These are phyloP conservation scores for Lipomyces oligophaga DNA, from an alignment of 805 yeast species.

Conservation along the genomic window DNA sequence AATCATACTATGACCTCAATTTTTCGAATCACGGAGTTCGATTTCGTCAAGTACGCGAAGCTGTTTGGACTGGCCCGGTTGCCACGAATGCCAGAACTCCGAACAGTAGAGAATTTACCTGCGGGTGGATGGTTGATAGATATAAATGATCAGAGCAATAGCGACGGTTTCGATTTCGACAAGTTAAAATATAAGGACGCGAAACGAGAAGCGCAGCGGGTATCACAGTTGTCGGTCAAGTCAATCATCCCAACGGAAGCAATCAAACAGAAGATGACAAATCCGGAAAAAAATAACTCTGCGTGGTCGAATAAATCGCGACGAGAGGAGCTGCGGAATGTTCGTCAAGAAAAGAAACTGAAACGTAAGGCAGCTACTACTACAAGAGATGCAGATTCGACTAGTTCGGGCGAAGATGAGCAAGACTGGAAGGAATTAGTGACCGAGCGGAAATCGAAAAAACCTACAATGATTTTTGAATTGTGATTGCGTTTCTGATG, in stretches of 20 bases:
- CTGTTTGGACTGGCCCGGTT: slow-evolving; percentile 76
- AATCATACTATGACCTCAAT: slow-evolving; percentile 87
- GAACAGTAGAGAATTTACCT: slow-evolving; percentile 43
- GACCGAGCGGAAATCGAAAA: slow-evolving; percentile 54
- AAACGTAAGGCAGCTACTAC: slow-evolving; percentile 43
- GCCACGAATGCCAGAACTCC: slow-evolving; percentile 92
- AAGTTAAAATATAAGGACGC: no score
- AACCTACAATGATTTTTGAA: no score
- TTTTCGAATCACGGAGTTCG: slow-evolving; percentile 67
- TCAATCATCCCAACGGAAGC: slow-evolving; percentile 31
- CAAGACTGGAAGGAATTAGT: slow-evolving; percentile 89
- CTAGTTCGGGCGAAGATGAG: slow-evolving; percentile 36
- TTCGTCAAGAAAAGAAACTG: slow-evolving; percentile 64
- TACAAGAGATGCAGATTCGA: slow-evolving; percentile 40
- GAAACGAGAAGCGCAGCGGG: slow-evolving; percentile 58
- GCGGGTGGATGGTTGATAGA: slow-evolving; percentile 73
- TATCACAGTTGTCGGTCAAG: slow-evolving; percentile 47
- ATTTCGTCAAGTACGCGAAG: slow-evolving; percentile 66
- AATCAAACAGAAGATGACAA: slow-evolving; percentile 41
- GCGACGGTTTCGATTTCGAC: no score
- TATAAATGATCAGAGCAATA: no score
- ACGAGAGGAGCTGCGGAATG: slow-evolving; percentile 56
- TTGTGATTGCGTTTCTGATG: no score
- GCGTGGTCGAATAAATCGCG: slow-evolving; percentile 78
- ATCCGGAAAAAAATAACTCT: slow-evolving; percentile 44